phyloP scores from a whole-genome alignment of 2,329 filamentous ascomycete genomes.

The Sphaerulina musiva region DNA sequence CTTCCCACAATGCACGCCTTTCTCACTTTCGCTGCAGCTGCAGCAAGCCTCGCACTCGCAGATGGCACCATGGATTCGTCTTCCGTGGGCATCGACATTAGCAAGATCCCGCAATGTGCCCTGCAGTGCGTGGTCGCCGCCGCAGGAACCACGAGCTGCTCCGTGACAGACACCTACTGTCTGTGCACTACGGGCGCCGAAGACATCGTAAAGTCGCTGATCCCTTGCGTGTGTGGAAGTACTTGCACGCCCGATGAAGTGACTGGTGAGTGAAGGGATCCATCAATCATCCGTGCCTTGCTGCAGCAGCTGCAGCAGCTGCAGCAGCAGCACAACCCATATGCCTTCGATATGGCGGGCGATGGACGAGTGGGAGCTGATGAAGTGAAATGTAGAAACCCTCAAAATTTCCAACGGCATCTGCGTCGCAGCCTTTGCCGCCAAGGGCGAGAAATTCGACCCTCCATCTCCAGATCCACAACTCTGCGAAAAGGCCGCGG shows the following conservation, averaged over 20 bases:
- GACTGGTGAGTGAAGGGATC: conserved; percentile 32
- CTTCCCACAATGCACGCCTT: conserved; percentile 7
- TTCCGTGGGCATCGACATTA: neutral
- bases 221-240: conserved; percentile 34
- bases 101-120: conserved; percentile 13
- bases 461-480: conserved; percentile 9
- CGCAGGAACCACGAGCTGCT: conserved; percentile 45
- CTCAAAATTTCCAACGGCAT: conserved; percentile 17
- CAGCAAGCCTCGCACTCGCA: neutral
- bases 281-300: no score
- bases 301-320: neutral
- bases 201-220: conserved; percentile 37
- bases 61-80: conserved; percentile 2
- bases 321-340: neutral
- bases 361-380: no score
- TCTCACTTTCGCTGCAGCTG: neutral
- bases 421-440: conserved; percentile 22
- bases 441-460: conserved; percentile 18
- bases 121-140: conserved; percentile 43
- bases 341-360: no score
- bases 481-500: conserved; percentile 13
- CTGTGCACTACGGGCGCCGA: conserved; percentile 44
- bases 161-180: conserved; percentile 44
- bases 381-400: neutral
- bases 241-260: conserved; percentile 36